Conservation (phyloP, 1,284 basidiomycete genomes). For the Fomitiporia mediterranea region DNA sequence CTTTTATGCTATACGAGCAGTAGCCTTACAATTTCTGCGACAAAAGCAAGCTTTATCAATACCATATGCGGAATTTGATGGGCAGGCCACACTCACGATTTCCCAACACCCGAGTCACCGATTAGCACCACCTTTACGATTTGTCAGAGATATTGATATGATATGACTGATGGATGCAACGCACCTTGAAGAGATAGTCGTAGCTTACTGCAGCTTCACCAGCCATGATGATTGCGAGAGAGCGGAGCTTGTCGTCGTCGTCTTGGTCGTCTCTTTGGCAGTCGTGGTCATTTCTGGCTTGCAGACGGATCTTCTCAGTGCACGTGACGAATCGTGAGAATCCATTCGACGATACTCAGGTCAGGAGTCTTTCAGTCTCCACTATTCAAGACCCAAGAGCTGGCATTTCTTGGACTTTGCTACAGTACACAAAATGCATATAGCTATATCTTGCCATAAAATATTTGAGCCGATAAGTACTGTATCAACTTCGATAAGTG, state of each 20-base stretch:
- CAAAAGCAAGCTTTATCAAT: background rate
- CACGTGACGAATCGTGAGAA: too few relatives aligned
- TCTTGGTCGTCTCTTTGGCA: background rate
- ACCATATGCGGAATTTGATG: conserved; percentile 21
- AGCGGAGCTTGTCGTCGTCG: background rate
- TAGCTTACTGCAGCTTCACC: conserved; percentile 15
- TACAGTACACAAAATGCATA: too few relatives aligned
- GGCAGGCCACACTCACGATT: conserved; percentile 65
- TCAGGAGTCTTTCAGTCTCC: too few relatives aligned
- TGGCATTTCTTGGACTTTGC: too few relatives aligned
- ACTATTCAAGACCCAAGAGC: too few relatives aligned
- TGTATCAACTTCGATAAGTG: too few relatives aligned
- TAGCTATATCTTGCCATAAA: too few relatives aligned
- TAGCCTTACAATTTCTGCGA: conserved; percentile 1
- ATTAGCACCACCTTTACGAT: conserved; percentile 83
- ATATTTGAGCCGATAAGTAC: too few relatives aligned
- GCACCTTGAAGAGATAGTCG: conserved; percentile 20
- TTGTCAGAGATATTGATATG: background rate
- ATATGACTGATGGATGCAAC: background rate
- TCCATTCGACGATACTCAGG: too few relatives aligned
- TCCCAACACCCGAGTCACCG: conserved; percentile 98
- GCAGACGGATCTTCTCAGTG: too few relatives aligned
- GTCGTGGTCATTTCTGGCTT: too few relatives aligned
- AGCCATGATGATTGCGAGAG: conserved; percentile 10
- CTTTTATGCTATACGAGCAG: background rate